Percentiles rank a stretch among this genome's conserved stretches.
phyloP scores from a whole-genome alignment of 2,329 filamentous ascomycete genomes.

The Colletotrichum destructivum region DNA sequence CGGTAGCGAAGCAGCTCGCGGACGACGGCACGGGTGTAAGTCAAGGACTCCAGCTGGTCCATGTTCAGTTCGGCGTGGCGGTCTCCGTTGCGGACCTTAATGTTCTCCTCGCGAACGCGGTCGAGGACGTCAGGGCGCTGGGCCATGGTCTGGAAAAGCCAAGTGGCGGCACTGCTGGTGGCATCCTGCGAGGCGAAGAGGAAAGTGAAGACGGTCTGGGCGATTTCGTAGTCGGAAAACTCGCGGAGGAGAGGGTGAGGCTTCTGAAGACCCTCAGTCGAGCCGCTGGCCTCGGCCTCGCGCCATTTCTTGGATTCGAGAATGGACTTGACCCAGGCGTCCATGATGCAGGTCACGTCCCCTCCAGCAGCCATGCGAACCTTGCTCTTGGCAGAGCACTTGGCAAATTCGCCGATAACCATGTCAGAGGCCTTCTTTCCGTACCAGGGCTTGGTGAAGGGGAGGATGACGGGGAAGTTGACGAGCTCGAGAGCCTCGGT shows the following conservation, averaged over 20 bases:
- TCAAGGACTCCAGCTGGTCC: slow-evolving; percentile 89
- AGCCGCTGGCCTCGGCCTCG: slow-evolving; percentile 81
- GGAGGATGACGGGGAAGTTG: slow-evolving; percentile 97
- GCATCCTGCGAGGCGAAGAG: slow-evolving; percentile 98
- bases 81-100: slow-evolving; percentile 82
- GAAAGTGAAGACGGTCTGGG: slow-evolving; percentile 95
- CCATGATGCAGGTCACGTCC: slow-evolving; percentile 92
- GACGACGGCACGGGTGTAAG: slow-evolving; percentile 92
- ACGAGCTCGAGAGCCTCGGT: slow-evolving; percentile 96
- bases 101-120: slow-evolving; percentile 92
- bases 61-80: slow-evolving; percentile 79
- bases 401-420: slow-evolving; percentile 90
- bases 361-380: slow-evolving; percentile 91
- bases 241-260: slow-evolving; percentile 85
- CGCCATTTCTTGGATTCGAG: slow-evolving; percentile 87
- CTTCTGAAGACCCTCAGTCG: slow-evolving; percentile 81
- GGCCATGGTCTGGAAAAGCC: slow-evolving; percentile 95
- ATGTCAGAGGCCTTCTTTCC: slow-evolving; percentile 96
- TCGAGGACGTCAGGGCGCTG: slow-evolving; percentile 94
- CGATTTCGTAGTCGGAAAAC: slow-evolving; percentile 92
- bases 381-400: slow-evolving; percentile 94
- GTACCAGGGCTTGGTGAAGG: slow-evolving; percentile 96
- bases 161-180: slow-evolving; percentile 92
- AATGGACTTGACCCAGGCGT: slow-evolving; percentile 93
- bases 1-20: slow-evolving; percentile 94